Percentiles rank a stretch among this genome's conserved stretches.
These are phyloP conservation scores for Amphichorda felina DNA, from an alignment of 2,329 filamentous ascomycete genomes.

Conservation along the genomic window DNA sequence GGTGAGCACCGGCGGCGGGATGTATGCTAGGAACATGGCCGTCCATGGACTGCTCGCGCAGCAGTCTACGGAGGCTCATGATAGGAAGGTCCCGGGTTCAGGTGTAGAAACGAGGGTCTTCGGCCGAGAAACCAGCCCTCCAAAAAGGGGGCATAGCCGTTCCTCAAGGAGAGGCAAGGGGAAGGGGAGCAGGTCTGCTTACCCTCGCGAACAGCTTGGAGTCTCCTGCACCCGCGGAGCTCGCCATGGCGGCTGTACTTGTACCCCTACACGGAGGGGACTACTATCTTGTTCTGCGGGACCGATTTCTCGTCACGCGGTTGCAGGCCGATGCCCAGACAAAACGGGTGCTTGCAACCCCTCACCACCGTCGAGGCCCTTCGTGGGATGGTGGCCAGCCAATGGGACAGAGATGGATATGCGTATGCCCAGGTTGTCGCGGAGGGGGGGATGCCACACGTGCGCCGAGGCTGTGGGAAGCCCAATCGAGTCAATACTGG, in stretches of 20 bases:
- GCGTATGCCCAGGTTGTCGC: not conserved
- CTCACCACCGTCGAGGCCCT: slow-evolving; percentile 2
- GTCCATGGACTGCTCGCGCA: not conserved
- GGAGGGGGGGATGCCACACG: slow-evolving; percentile 2
- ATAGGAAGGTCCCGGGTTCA: not conserved
- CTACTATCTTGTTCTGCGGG: too few relatives aligned
- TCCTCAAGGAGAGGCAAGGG: not conserved
- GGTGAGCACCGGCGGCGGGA: slow-evolving; percentile 28
- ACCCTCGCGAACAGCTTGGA: slow-evolving; percentile 99
- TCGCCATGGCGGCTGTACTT: slow-evolving; percentile 35
- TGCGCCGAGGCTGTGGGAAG: not conserved
- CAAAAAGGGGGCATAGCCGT: not conserved
- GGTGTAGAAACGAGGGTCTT: not conserved
- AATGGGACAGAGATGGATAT: slow-evolving; percentile 2
- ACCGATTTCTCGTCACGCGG: slow-evolving; percentile 2
- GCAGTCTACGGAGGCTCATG: not conserved
- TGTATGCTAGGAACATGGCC: slow-evolving; percentile 41
- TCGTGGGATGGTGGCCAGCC: slow-evolving; percentile 1
- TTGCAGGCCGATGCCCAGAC: not conserved
- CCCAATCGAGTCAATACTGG: too few relatives aligned
- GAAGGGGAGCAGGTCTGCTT: slow-evolving; percentile 22
- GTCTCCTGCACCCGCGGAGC: slow-evolving; percentile 63
- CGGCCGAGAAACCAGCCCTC: not conserved
- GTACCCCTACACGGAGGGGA: slow-evolving; percentile 1
- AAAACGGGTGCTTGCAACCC: slow-evolving; percentile 3